phyloP scores from a whole-genome alignment of 768 basidiomycete genomes.

The Amanita muscaria region DNA sequence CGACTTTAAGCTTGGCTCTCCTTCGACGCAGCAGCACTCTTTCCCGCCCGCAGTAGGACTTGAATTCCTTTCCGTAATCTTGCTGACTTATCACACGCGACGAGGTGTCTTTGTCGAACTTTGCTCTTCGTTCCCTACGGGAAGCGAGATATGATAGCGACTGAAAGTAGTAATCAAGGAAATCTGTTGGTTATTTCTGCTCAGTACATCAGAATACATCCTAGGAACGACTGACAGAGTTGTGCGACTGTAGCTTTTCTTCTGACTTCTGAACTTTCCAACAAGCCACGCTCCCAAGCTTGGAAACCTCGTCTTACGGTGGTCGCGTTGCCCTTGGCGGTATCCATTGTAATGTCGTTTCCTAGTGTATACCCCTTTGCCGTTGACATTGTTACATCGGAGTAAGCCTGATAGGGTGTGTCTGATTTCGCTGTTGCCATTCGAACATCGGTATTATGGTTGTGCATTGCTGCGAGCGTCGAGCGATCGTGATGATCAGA shows the following conservation, averaged over 20 bases:
- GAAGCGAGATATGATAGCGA: slow-evolving; percentile 80
- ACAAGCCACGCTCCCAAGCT: slow-evolving; percentile 78
- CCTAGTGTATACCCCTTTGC: slow-evolving; percentile 42
- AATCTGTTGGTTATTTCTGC: slow-evolving; percentile 42
- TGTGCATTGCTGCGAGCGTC: neutral
- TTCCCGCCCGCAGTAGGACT: slow-evolving; percentile 89
- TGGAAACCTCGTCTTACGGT: slow-evolving; percentile 55
- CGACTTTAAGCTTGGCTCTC: slow-evolving; percentile 86
- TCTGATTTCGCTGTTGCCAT: slow-evolving; percentile 19
- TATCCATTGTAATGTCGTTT: slow-evolving; percentile 64
- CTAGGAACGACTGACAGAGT: slow-evolving; percentile 56
- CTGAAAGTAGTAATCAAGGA: slow-evolving; percentile 98
- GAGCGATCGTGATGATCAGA: too few relatives aligned
- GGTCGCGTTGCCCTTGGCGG: slow-evolving; percentile 39
- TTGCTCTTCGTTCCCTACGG: slow-evolving; percentile 75
- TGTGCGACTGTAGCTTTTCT: slow-evolving; percentile 97
- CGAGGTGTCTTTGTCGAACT: slow-evolving; percentile 77
- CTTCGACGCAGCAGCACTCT: slow-evolving; percentile 86
- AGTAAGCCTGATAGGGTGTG: neutral
- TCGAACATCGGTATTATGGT: slow-evolving; percentile 8
- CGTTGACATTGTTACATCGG: slow-evolving; percentile 48
- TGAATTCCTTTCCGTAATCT: slow-evolving; percentile 74
- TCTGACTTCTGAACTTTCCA: slow-evolving; percentile 81
- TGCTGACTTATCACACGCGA: slow-evolving; percentile 47
- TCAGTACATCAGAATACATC: neutral